These are phyloP conservation scores for Starmerella floris DNA, from an alignment of 805 yeast species.

Conservation along the genomic window DNA sequence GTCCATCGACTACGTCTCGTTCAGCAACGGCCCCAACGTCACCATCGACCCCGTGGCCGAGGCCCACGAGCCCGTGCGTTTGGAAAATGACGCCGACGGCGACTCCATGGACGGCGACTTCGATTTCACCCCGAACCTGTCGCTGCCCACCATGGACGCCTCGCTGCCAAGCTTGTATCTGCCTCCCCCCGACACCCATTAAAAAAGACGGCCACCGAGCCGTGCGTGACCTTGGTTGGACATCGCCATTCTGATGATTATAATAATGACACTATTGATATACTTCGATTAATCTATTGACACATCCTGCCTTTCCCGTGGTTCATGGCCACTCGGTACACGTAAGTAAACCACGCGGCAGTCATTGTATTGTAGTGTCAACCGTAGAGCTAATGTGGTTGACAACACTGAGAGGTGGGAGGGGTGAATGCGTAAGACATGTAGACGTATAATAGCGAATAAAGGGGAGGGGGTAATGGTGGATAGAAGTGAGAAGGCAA, in stretches of 20 bases:
- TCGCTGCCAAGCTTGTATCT: slow-evolving; percentile 13
- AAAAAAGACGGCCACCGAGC: background rate
- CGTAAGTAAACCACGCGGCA: too few relatives aligned
- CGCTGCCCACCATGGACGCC: slow-evolving; percentile 15
- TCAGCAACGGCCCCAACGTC: background rate
- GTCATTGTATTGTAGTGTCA: too few relatives aligned
- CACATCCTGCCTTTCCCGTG: too few relatives aligned
- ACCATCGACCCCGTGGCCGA: background rate
- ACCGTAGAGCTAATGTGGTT: too few relatives aligned
- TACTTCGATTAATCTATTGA: too few relatives aligned
- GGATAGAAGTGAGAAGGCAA: too few relatives aligned
- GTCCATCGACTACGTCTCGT: background rate
- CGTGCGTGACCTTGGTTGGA: background rate
- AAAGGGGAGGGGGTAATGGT: too few relatives aligned
- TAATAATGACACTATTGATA: too few relatives aligned
- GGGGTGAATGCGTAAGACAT: too few relatives aligned
- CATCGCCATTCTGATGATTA: too few relatives aligned
- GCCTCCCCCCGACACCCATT: slow-evolving; percentile 1
- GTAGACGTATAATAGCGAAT: too few relatives aligned
- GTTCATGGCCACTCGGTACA: background rate
- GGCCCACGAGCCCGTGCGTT: background rate
- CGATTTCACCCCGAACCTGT: slow-evolving; percentile 5
- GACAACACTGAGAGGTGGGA: too few relatives aligned
- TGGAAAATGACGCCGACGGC: background rate
- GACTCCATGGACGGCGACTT: background rate